Percentiles rank a stretch among this genome's conserved stretches.
Conservation (phyloP, 345 rosid genomes). For the Eutrema yunnanense region DNA sequence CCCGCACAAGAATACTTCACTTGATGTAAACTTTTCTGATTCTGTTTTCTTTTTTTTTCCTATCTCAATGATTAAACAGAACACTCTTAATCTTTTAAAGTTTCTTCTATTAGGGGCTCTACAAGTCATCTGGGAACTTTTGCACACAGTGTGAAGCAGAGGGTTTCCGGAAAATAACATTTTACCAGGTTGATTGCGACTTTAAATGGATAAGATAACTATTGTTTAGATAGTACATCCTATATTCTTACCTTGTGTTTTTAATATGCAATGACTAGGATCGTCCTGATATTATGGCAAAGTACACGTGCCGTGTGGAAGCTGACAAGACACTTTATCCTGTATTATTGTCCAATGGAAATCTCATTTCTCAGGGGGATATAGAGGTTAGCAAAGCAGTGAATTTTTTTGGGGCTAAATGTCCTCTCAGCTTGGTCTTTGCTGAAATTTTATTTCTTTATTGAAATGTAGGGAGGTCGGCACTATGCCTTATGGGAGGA, state of each 20-base stretch:
- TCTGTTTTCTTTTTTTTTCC: background rate
- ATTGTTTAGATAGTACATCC: background rate
- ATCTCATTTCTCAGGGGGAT: conserved; percentile 76
- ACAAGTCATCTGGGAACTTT: conserved; percentile 88
- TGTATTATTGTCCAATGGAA: conserved; percentile 88
- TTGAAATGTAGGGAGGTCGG: conserved; percentile 58
- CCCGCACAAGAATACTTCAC: conserved; percentile 89
- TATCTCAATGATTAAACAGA: background rate
- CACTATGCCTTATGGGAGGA: conserved; percentile 97
- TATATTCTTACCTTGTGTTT: conserved; percentile 14
- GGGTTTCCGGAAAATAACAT: conserved; percentile 92
- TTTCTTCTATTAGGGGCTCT: conserved; percentile 62
- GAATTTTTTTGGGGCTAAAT: background rate
- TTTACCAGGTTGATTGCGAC: conserved; percentile 61
- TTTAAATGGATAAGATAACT: background rate
- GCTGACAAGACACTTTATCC: conserved; percentile 88
- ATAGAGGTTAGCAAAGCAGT: conserved; percentile 47
- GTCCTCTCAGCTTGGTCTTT: conserved; percentile 6
- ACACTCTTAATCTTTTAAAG: background rate
- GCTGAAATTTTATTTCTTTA: conserved; percentile 3
- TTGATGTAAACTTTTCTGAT: conserved; percentile 46
- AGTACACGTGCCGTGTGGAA: conserved; percentile 85
- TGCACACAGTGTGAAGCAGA: conserved; percentile 99
- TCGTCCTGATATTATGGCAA: conserved; percentile 97
- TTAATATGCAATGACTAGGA: conserved; percentile 46